Evolutionary conservation across 176 grass and related monocot genomes (phyloP), one percentile per base, ranked within the genome.

Genomic region (Echinochloa phyllopogon): DNA sequence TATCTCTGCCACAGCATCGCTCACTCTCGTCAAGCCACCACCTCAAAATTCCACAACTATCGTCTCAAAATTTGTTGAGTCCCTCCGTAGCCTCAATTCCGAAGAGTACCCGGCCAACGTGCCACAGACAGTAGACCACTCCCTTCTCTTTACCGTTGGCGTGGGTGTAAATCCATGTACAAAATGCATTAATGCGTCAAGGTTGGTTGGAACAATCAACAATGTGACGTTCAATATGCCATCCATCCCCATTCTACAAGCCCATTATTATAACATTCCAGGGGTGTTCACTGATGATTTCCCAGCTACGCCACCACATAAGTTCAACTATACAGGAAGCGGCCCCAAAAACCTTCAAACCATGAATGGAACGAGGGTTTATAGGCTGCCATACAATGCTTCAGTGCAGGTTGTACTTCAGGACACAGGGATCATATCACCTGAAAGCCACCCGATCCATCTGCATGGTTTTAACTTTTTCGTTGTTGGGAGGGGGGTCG

Each of bases 381-480:
- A 95, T 24, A 86, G 65, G 27, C 71, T 95, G 11, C 83, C 88
- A 9, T 95, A 95, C 56, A 96, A 96, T 24, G 70, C 86, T 18
- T 81, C 94, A 1, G 91, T 93, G 58, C 91, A 93, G 66, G 57
- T 96, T 8, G 23, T 96, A 24, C 80, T 96, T 25, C 94, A 96
- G 75, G 94, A 93, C 44, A 96, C 88, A 0, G 94, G 91, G 47
- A 88, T 91, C 56, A 81, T 96, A 81, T 90, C 90, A 42, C 84
- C 89, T 1, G 91, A 96, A 76, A 93, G 78, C 68, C 91, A 96
- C 56, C 94, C 94, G 6, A 69, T 96, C 52, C 91, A 96, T 87
- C 44, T 96, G 63, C 91, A 96, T 42, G 91, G 91, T 51, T 96
- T 64, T 66, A 96, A 89, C 39, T 91, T 96, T 79, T 96, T 93